Evolutionary conservation across 2,329 filamentous ascomycete species (phyloP).

Genomic region (Ceratocystis variospora): DNA sequence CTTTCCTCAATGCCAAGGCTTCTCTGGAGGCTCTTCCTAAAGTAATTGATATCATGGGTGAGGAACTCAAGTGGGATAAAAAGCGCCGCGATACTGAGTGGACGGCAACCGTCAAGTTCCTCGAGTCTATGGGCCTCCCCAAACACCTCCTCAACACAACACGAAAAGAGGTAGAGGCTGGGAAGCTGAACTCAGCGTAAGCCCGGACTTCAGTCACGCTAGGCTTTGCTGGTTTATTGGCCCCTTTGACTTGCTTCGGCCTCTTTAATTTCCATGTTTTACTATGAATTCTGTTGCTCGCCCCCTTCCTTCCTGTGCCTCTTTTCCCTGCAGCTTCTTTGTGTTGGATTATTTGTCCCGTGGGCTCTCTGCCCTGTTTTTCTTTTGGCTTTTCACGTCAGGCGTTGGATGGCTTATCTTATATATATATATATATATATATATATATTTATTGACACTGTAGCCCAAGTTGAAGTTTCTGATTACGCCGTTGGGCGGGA

Average conservation of each 20-base stretch:
- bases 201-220: neutral
- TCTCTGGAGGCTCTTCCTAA: slow-evolving; percentile 71
- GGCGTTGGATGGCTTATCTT: neutral
- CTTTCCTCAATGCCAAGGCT: slow-evolving; percentile 85
- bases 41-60: slow-evolving; percentile 79
- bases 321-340: neutral
- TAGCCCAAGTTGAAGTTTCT: neutral
- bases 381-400: neutral
- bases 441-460: neutral
- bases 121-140: slow-evolving; percentile 53
- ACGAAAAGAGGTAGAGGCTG: slow-evolving; percentile 45
- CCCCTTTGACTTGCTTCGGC: neutral
- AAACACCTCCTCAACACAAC: slow-evolving; percentile 44
- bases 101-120: slow-evolving; percentile 52
- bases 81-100: slow-evolving; percentile 66
- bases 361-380: neutral
- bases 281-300: neutral
- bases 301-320: neutral
- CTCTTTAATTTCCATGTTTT: neutral
- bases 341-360: neutral
- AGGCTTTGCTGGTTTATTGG: neutral
- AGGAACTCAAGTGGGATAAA: slow-evolving; percentile 66
- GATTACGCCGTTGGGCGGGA: too few species aligned
- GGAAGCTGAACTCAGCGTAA: slow-evolving; percentile 41
- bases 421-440: neutral